Conservation (phyloP, 257 asterid genomes). For the Verbascum thapsus region DNA sequence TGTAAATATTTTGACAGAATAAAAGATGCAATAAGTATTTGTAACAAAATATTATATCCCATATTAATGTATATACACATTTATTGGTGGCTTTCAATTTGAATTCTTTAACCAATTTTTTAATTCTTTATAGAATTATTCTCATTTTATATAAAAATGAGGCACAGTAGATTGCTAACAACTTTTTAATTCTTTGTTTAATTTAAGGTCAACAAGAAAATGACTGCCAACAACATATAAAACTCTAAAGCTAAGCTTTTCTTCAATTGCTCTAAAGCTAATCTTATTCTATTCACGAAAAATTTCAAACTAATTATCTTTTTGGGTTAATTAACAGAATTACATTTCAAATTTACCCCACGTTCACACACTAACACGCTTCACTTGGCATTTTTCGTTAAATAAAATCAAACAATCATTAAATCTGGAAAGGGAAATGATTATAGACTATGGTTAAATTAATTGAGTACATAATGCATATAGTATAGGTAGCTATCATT, state of each 20-base stretch:
- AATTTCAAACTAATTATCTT: slow-evolving; percentile 24
- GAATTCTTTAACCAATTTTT: slow-evolving; percentile 19
- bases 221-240: slow-evolving; percentile 39
- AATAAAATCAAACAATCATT: neutral
- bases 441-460: neutral
- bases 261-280: slow-evolving; percentile 35
- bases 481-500: neutral
- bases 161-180: slow-evolving; percentile 36
- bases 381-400: neutral
- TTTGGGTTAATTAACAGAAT: slow-evolving; percentile 1
- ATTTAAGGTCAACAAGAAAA: slow-evolving; percentile 44
- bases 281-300: slow-evolving; percentile 30
- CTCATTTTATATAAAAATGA: slow-evolving; percentile 30
- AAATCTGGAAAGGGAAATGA: neutral
- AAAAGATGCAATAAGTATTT: no score
- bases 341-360: neutral
- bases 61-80: no score
- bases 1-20: no score
- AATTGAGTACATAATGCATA: neutral
- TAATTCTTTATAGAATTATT: slow-evolving; percentile 31
- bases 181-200: slow-evolving; percentile 31
- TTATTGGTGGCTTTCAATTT: neutral
- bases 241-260: slow-evolving; percentile 42
- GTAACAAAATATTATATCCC: no score
- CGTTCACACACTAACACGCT: neutral